Evolutionary conservation across 2,329 filamentous ascomycete genomes (phyloP), one percentile per base, ranked within the genome.

Genomic region (Fonsecaea erecta): DNA sequence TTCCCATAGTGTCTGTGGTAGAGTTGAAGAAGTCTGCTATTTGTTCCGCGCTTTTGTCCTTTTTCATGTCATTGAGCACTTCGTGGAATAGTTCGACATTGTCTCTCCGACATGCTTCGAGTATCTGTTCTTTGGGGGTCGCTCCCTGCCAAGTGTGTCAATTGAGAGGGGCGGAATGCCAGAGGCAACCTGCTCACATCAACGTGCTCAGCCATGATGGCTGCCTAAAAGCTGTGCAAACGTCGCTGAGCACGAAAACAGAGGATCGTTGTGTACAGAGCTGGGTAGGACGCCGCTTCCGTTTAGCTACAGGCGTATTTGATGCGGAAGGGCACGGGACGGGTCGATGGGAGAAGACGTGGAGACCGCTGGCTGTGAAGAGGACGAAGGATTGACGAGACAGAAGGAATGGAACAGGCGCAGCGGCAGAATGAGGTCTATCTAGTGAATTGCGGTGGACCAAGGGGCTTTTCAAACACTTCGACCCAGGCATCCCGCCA

Each of bases 81-180:
- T 95, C 89, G 72, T 86, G 80, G 63, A 98, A 87, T 66, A 98
- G 87, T 60, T 94, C 89, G 71, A 88, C 88, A 80, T 98, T 97
- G 84, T 98, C 94, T 75, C 93, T 87, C 67, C 94, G 92, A 81
- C 91, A 96, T 73, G 95, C 92, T 82, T 96, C 94, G 79, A 98
- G 87, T 73, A 98, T 86, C 74, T 91, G 86, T 82, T 98, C 94
- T 77, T 89, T 85, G 53, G 88, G 87, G 66, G 91, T 91, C 72
- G 94, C 94, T 76, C 94, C 95, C 90, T 96, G 73, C 51, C 46
- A 12, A 61, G 37, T 35, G 30, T 18, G 16, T 62, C 24, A 63
- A 63, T 56, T 48, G 57, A 28, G 18, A n/a, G n/a, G 21, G 2
- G 11, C 32, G 53, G 48, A 52, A 28, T 18, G 26, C n/a, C 14